Evolutionary conservation across 2,329 filamentous ascomycete genomes (phyloP).

Genomic region (Neofusicoccum laricinum): DNA sequence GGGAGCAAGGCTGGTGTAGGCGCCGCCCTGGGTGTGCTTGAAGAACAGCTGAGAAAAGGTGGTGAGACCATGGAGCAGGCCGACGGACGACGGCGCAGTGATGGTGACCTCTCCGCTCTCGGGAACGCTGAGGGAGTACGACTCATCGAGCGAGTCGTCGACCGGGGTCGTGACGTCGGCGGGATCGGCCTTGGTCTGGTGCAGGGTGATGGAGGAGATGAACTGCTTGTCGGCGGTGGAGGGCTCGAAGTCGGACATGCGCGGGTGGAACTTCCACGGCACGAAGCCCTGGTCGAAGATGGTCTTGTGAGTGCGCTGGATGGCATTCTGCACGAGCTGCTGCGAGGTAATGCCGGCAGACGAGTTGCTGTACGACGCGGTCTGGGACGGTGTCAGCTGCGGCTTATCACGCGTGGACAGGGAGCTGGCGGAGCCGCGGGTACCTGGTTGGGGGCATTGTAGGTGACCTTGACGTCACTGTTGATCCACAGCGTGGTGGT

Average conservation of each 20-base stretch:
- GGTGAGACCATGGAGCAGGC: conserved; percentile 70
- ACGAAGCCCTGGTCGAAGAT: conserved; percentile 69
- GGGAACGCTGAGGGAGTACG: conserved; percentile 65
- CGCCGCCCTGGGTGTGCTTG: conserved; percentile 57
- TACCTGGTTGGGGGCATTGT: conserved; percentile 35
- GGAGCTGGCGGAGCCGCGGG: conserved; percentile 16
- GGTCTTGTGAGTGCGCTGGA: conserved; percentile 56
- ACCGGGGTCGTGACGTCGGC: conserved; percentile 57
- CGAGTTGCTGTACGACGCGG: conserved; percentile 21
- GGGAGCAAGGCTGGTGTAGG: conserved; percentile 69
- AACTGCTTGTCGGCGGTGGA: conserved; percentile 43
- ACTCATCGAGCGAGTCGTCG: conserved; percentile 61
- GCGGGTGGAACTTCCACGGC: conserved; percentile 73
- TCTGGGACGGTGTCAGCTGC: conserved; percentile 18
- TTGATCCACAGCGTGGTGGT: conserved; percentile 40
- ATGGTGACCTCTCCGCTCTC: conserved; percentile 60
- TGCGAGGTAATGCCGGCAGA: conserved; percentile 11
- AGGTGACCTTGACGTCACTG: conserved; percentile 36
- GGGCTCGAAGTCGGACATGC: conserved; percentile 66
- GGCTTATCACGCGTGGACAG: conserved; percentile 12
- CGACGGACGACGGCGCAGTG: conserved; percentile 62
- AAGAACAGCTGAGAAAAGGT: conserved; percentile 80
- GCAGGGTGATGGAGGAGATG: conserved; percentile 61
- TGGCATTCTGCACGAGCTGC: conserved; percentile 48
- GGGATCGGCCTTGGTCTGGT: conserved; percentile 57